Evolutionary conservation across 257 asterid species (phyloP), one percentile per base, ranked within the genome.

Genomic region (Voacanga thouarsii): DNA sequence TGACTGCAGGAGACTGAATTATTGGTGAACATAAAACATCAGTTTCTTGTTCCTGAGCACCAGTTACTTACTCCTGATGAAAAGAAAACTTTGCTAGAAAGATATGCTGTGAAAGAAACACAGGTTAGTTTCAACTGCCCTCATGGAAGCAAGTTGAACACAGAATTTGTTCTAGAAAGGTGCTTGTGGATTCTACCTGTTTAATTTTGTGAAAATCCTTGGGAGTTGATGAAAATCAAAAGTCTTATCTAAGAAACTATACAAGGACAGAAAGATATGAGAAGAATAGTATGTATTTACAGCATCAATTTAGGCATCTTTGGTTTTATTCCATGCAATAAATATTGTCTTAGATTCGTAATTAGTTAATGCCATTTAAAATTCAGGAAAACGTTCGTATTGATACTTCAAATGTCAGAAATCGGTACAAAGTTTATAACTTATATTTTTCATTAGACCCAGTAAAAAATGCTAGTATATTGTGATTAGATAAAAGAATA

Each of bases 41-140:
- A 94, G 45, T 90, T 87, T 78, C 96, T 94, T 76, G 92, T 89
- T 72, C 97, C 97, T 4, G 89, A 88, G 86, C 98, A 94, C 78
- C 92, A 89, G 85, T 68, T 91, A 78, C 94, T 92, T n/a, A 79
- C 86, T 10, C 75, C 83, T 28, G 94, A 85, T 70, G 97, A 94
- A 84, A 92, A 94, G 89, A 94, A 89, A 77, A 86, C 92, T 14
- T 79, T 94, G 86, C 89, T 92, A 60, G 96, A 91, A 75, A 83
- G 92, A 88, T 92, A 94, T 83, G 91, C 96, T 0, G 94, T 94
- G 82, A 94, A 92, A 74, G 97, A 92, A 81, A 90, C 95, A 28
- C 97, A 92, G 97, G 97, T 91, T 81, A 47, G 84, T 79, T 81
- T 33, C 44, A 43, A 26, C 67, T 71, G 47, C 6, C 23, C 68